phyloP scores from a whole-genome alignment of 257 asterid species.

The Salvia rosmarinus region DNA sequence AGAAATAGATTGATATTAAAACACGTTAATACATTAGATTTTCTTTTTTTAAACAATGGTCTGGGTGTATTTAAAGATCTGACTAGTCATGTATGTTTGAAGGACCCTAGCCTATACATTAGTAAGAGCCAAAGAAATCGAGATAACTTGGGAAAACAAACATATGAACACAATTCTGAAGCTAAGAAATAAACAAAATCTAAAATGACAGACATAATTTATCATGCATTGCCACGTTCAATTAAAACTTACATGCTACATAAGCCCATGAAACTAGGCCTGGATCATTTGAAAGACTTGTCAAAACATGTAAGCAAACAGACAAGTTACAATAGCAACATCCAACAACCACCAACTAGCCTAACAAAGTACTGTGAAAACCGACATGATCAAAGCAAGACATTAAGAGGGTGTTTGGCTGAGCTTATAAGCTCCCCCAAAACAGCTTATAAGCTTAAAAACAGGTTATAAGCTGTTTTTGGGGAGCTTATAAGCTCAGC shows the following conservation, averaged over 20 bases:
- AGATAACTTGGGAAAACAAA: neutral
- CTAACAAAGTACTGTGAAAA: neutral
- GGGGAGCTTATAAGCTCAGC: too few species aligned
- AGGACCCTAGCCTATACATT: neutral
- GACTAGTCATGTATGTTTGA: neutral
- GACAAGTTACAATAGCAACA: neutral
- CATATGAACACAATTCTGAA: neutral
- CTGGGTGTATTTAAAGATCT: neutral
- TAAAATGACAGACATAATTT: neutral
- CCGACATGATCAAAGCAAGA: neutral
- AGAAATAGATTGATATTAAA: neutral
- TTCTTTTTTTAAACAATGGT: neutral
- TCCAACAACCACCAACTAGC: neutral
- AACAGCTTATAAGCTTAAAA: too few species aligned
- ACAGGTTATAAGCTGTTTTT: too few species aligned
- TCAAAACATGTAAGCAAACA: neutral
- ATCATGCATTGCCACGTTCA: neutral
- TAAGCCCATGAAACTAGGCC: constrained; percentile 4
- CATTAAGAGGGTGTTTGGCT: too few species aligned
- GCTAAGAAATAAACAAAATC: neutral
- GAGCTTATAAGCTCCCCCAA: too few species aligned
- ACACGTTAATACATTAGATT: neutral
- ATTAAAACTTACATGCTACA: neutral
- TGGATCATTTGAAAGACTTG: constrained; percentile 3
- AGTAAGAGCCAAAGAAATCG: neutral